These are phyloP conservation scores for Porogramme epimiltina DNA, from an alignment of 1,284 basidiomycete species.

Conservation along the genomic window DNA sequence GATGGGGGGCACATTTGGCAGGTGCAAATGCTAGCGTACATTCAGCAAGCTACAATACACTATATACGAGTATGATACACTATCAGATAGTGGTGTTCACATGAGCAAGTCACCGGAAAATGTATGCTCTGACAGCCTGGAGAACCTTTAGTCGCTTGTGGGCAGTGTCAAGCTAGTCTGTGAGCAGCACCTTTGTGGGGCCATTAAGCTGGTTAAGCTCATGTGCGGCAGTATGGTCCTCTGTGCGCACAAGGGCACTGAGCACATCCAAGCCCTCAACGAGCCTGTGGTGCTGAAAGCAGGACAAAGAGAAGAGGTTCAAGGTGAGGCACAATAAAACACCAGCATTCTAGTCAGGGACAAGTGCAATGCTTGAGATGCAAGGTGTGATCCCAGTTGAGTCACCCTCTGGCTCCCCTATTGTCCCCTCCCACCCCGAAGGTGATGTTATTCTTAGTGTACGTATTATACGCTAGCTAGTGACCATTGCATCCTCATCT, in stretches of 20 bases:
- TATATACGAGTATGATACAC: too few species aligned
- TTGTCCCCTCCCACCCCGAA: too few species aligned
- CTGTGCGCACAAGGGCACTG: slow-evolving; percentile 87
- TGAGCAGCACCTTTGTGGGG: slow-evolving; percentile 80
- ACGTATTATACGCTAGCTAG: too few species aligned
- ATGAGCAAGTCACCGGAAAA: too few species aligned
- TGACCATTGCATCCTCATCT: too few species aligned
- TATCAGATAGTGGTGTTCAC: too few species aligned
- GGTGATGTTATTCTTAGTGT: too few species aligned
- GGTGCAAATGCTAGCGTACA: too few species aligned
- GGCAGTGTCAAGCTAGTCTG: slow-evolving; percentile 93
- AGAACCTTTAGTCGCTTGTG: slow-evolving; percentile 88
- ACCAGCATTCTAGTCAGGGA: slow-evolving; percentile 88
- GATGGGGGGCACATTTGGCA: too few species aligned
- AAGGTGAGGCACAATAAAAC: slow-evolving; percentile 88
- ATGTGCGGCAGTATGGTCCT: slow-evolving; percentile 84
- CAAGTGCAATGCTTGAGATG: slow-evolving; percentile 86
- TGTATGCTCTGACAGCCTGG: too few species aligned
- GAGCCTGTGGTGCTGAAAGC: slow-evolving; percentile 78
- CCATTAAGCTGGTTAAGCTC: slow-evolving; percentile 92
- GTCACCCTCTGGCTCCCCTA: too few species aligned
- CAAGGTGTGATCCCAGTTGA: slow-evolving; percentile 86
- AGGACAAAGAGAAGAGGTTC: slow-evolving; percentile 72
- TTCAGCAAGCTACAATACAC: too few species aligned
- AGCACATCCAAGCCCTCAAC: slow-evolving; percentile 84